A percentile compares a stretch with the other conserved stretches of the same genome.
Conservation (phyloP, 352 stramenopile species). For the Phytophthora niederhauseri region DNA sequence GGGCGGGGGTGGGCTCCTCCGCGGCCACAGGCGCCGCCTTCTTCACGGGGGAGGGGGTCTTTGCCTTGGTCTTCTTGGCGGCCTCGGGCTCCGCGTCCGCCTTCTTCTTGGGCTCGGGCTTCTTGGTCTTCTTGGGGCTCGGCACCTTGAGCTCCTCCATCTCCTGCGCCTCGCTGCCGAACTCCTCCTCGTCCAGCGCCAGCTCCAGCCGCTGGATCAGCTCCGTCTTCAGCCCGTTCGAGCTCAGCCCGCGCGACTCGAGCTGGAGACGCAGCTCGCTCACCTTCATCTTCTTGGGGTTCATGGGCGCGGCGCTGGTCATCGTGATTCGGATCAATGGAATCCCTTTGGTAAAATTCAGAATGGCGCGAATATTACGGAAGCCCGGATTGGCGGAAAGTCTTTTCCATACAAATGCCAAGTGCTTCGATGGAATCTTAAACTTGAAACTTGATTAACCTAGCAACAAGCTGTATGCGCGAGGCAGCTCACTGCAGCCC, state of each 20-base stretch:
- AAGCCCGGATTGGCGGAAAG: neutral
- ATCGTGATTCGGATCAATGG: slow-evolving; percentile 19
- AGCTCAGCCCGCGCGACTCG: slow-evolving; percentile 80
- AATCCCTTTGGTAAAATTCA: neutral
- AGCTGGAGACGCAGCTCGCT: slow-evolving; percentile 87
- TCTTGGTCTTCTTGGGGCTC: slow-evolving; percentile 45
- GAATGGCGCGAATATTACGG: neutral
- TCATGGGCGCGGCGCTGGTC: slow-evolving; percentile 64
- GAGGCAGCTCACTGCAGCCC: no score
- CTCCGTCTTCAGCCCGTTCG: slow-evolving; percentile 88
- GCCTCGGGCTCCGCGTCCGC: slow-evolving; percentile 6
- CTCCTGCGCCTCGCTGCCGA: slow-evolving; percentile 78
- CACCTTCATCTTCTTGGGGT: slow-evolving; percentile 93
- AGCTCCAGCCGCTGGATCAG: slow-evolving; percentile 90
- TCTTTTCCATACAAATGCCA: neutral
- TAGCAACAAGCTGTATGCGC: no score
- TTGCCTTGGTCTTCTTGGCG: slow-evolving; percentile 29
- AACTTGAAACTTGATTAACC: no score
- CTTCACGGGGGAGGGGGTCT: slow-evolving; percentile 26
- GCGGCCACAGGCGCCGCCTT: slow-evolving; percentile 14
- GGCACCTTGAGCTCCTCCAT: slow-evolving; percentile 63
- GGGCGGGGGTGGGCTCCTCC: slow-evolving; percentile 5
- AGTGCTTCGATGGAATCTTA: neutral
- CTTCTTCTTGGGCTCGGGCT: slow-evolving; percentile 38
- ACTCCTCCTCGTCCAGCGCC: slow-evolving; percentile 89